Conservation (phyloP, 2,329 filamentous ascomycete species). For the Xylaria polymorpha region DNA sequence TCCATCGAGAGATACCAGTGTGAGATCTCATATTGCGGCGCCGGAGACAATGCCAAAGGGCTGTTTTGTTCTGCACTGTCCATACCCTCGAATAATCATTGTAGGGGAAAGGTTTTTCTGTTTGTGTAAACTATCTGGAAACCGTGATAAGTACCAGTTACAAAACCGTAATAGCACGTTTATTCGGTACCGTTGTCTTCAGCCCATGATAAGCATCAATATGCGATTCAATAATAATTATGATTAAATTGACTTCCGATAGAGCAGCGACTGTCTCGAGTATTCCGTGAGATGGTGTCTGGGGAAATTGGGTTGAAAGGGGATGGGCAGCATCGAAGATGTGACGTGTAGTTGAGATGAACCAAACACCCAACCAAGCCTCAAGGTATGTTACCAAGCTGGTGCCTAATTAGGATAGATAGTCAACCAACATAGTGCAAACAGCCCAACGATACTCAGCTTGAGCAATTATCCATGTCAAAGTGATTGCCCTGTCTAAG, state of each 20-base stretch:
- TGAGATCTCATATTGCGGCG: neutral
- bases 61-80: neutral
- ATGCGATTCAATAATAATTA: neutral
- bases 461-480: conserved; percentile 7
- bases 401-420: neutral
- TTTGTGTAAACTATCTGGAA: neutral
- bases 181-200: neutral
- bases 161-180: neutral
- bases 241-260: neutral
- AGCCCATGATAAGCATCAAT: neutral
- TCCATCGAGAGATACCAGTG: neutral
- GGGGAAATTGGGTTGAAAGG: neutral
- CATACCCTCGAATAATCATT: neutral
- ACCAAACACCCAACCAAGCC: neutral
- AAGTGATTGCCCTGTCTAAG: neutral
- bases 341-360: neutral
- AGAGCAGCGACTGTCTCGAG: neutral
- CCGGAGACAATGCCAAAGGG: neutral
- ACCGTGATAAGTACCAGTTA: neutral
- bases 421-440: neutral
- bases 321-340: neutral
- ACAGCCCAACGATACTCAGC: conserved; percentile 8
- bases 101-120: neutral
- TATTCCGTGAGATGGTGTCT: no score
- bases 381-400: neutral